These are phyloP conservation scores for Nicotiana benthamiana DNA, from an alignment of 257 asterid species.

Conservation along the genomic window DNA sequence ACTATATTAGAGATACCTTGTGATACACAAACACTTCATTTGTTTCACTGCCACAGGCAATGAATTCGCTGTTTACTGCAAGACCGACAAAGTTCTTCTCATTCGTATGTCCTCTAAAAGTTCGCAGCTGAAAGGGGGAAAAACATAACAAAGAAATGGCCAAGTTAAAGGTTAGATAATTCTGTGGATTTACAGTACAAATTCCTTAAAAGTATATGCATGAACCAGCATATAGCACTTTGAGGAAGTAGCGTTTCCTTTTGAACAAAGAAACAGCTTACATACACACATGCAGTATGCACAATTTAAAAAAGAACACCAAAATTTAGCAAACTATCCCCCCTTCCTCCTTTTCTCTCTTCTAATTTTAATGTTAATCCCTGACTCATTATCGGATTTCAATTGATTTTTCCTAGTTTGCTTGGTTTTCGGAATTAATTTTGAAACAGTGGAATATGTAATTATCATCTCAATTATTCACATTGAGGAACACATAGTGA, in stretches of 20 bases:
- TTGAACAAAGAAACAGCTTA: too few relatives aligned
- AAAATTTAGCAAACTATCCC: too few relatives aligned
- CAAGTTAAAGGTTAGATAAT: neutral
- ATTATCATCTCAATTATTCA: neutral
- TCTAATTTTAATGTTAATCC: neutral
- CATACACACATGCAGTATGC: too few relatives aligned
- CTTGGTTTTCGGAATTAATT: neutral
- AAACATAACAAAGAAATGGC: neutral
- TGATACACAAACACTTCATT: constrained; percentile 74
- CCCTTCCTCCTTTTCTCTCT: neutral
- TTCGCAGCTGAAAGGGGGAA: constrained; percentile 46
- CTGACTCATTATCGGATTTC: neutral
- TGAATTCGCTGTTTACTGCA: constrained; percentile 53
- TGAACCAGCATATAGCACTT: too few relatives aligned
- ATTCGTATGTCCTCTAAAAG: constrained; percentile 66
- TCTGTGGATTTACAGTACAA: neutral
- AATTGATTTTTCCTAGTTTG: neutral
- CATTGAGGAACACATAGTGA: neutral
- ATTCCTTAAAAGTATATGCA: too few relatives aligned
- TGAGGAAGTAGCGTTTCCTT: too few relatives aligned
- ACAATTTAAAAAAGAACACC: too few relatives aligned
- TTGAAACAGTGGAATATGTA: neutral
- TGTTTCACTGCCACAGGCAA: constrained; percentile 92
- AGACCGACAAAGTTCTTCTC: constrained; percentile 84
- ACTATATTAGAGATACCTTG: constrained; percentile 37